phyloP scores from a whole-genome alignment of 2,329 filamentous ascomycete species.

The Pezicula radicicola region DNA sequence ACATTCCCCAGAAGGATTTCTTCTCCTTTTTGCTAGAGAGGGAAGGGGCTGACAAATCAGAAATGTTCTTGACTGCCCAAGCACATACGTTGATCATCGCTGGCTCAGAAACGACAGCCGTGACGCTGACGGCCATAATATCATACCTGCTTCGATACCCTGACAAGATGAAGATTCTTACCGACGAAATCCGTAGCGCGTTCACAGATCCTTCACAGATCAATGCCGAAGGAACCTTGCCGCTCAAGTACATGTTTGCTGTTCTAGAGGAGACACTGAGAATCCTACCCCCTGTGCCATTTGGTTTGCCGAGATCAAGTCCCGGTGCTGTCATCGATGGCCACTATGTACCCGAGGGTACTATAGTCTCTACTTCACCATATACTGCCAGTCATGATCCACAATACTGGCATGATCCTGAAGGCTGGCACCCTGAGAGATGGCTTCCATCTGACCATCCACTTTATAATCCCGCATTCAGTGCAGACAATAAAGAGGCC shows the following conservation, averaged over 20 bases:
- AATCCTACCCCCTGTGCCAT: conserved; percentile 29
- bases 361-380: conserved; percentile 13
- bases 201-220: conserved; percentile 29
- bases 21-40: neutral
- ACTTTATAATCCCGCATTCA: conserved; percentile 23
- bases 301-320: conserved; percentile 1
- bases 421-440: conserved; percentile 29
- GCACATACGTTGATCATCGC: conserved; percentile 11
- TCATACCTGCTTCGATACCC: conserved; percentile 4
- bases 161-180: conserved; percentile 18
- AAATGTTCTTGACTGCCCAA: neutral
- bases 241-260: conserved; percentile 31
- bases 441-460: conserved; percentile 28
- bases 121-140: conserved; percentile 17
- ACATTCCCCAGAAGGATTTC: neutral
- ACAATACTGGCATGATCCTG: conserved; percentile 19
- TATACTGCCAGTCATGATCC: conserved; percentile 25
- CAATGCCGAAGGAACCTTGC: conserved; percentile 22
- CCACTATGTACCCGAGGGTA: conserved; percentile 5
- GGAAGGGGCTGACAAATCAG: neutral
- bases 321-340: conserved; percentile 8
- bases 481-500: conserved; percentile 21
- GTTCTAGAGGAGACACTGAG: conserved; percentile 33
- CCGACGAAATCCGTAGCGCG: conserved; percentile 27
- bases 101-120: conserved; percentile 30